phyloP scores from a whole-genome alignment of 352 stramenopile genomes.

The Phytophthora vignae region DNA sequence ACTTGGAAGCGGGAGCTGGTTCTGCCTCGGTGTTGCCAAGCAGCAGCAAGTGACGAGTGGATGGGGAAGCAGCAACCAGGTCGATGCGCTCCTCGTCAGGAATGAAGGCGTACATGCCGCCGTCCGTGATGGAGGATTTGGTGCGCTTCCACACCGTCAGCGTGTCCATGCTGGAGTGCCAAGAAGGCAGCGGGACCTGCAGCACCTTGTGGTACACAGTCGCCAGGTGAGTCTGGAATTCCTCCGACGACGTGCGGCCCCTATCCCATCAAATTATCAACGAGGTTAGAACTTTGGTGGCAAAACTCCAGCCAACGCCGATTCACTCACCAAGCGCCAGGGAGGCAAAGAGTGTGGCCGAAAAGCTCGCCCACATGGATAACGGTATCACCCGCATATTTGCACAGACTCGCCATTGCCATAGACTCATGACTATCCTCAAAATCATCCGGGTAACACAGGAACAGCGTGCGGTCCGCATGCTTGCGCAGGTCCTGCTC shows the following conservation, averaged over 20 bases:
- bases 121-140: conserved; percentile 89
- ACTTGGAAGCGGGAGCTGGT: conserved; percentile 6
- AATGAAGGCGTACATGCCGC: conserved; percentile 81
- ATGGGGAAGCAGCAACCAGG: conserved; percentile 64
- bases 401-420: conserved; percentile 88
- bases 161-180: conserved; percentile 94
- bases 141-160: conserved; percentile 96
- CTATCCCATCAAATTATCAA: conserved; percentile 42
- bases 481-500: conserved; percentile 72
- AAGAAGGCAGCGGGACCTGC: conserved; percentile 91
- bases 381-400: conserved; percentile 92
- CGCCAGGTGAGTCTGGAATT: conserved; percentile 93
- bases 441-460: conserved; percentile 96
- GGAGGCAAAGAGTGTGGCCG: conserved; percentile 88
- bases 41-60: conserved; percentile 72
- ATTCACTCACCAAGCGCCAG: conserved; percentile 78
- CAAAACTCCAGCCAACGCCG: background rate
- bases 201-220: conserved; percentile 95
- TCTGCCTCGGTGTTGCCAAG: conserved; percentile 19
- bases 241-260: conserved; percentile 91
- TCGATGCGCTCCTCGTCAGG: conserved; percentile 78
- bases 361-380: conserved; percentile 96
- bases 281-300: background rate
- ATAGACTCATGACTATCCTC: conserved; percentile 90
- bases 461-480: conserved; percentile 87